Percentiles rank a stretch among this genome's conserved stretches.
Evolutionary conservation across 163 green algal species (phyloP).

Genomic region (Coccomyxa subellipsoidea): DNA sequence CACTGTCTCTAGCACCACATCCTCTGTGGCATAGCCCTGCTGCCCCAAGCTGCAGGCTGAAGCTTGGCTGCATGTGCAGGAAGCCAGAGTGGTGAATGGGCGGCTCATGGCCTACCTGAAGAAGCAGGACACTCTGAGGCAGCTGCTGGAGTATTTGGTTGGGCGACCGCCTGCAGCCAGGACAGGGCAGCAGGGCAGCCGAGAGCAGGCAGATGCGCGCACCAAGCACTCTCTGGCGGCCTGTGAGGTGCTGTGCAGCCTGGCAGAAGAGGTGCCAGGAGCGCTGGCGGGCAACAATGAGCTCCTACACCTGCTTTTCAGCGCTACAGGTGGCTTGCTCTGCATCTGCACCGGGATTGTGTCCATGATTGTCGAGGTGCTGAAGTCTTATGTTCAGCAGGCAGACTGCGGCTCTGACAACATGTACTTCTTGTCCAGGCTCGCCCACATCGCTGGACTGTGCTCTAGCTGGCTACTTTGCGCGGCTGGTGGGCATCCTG

Average conservation of each 20-base stretch:
- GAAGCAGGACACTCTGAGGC: not conserved
- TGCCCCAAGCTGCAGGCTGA: not conserved
- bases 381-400: no score
- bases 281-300: not conserved
- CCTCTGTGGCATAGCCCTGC: no score
- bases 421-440: not conserved
- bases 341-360: no score
- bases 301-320: not conserved
- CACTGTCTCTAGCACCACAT: no score
- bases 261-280: not conserved
- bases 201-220: slow-evolving; percentile 33
- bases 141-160: not conserved
- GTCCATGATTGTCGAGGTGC: no score
- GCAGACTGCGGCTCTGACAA: not conserved
- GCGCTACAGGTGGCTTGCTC: not conserved
- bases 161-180: not conserved
- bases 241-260: slow-evolving; percentile 6
- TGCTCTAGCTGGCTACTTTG: slow-evolving; percentile 89
- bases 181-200: not conserved
- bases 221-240: not conserved
- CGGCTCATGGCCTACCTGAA: not conserved
- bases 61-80: not conserved
- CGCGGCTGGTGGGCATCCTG: slow-evolving; percentile 78
- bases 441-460: slow-evolving; percentile 47
- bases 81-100: not conserved